A percentile compares a stretch with the other conserved stretches of the same genome.
Conservation (phyloP, 2,329 filamentous ascomycete genomes). For the Ramularia endophylla region DNA sequence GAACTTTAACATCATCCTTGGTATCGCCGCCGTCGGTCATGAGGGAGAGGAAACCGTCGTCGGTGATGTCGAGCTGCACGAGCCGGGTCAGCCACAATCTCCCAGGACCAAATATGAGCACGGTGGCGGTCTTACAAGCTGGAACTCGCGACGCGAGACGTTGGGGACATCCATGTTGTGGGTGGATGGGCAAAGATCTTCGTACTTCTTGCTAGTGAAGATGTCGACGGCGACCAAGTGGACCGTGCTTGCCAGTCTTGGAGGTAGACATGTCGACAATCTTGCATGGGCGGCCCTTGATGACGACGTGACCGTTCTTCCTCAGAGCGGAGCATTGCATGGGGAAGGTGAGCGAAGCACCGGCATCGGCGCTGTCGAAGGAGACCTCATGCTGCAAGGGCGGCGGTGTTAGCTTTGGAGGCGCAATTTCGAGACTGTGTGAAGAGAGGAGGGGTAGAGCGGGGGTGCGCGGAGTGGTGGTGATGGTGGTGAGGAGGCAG, state of each 20-base stretch:
- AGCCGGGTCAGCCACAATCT: slow-evolving; percentile 14
- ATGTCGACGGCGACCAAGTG: slow-evolving; percentile 97
- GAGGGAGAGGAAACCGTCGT: slow-evolving; percentile 91
- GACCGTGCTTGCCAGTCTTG: slow-evolving; percentile 99
- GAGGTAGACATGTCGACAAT: slow-evolving; percentile 99
- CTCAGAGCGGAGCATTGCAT: slow-evolving; percentile 99
- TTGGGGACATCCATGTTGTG: slow-evolving; percentile 97
- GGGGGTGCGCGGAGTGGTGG: slow-evolving; percentile 2
- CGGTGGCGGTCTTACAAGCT: slow-evolving; percentile 87
- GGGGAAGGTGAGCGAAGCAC: slow-evolving; percentile 87
- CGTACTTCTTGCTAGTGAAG: slow-evolving; percentile 99
- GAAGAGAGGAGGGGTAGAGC: not conserved
- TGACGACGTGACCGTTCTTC: slow-evolving; percentile 98
- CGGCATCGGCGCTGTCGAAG: slow-evolving; percentile 94
- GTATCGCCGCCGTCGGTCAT: slow-evolving; percentile 79
- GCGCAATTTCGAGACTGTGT: too few relatives aligned
- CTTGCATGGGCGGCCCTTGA: slow-evolving; percentile 99
- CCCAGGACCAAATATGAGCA: slow-evolving; percentile 2
- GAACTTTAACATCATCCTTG: slow-evolving; percentile 94
- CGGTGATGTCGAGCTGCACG: slow-evolving; percentile 78
- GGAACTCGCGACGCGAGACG: slow-evolving; percentile 83
- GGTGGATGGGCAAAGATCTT: slow-evolving; percentile 98
- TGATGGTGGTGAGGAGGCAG: slow-evolving; percentile 2
- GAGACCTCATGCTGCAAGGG: slow-evolving; percentile 51
- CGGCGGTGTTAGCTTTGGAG: too few relatives aligned